These are phyloP conservation scores for Viola pubescens DNA, from an alignment of 441 rosid genomes.

Conservation along the genomic window DNA sequence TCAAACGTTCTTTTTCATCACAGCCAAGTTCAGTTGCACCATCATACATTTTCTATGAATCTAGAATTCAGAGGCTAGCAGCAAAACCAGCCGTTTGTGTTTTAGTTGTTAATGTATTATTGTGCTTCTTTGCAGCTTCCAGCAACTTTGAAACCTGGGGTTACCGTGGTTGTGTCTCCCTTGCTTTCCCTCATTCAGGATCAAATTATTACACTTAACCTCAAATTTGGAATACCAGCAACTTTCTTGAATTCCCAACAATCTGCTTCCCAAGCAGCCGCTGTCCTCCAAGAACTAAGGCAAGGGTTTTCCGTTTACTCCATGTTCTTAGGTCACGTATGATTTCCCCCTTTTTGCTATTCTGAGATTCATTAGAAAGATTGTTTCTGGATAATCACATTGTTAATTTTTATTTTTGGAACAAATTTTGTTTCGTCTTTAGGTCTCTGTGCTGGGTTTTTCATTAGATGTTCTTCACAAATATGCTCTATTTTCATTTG, in stretches of 20 bases:
- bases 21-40: background rate
- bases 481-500: no score
- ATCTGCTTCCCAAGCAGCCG: constrained; percentile 72
- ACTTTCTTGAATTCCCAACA: constrained; percentile 89
- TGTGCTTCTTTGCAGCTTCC: constrained; percentile 53
- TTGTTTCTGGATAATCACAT: background rate
- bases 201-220: constrained; percentile 75
- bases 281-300: constrained; percentile 82
- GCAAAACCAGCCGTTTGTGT: background rate
- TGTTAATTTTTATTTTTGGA: constrained; percentile 4
- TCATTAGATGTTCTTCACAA: constrained; percentile 6
- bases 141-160: constrained; percentile 77
- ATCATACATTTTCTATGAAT: background rate
- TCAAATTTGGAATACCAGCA: constrained; percentile 80
- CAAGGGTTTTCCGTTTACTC: constrained; percentile 20
- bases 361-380: no score
- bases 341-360: no score
- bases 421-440: constrained; percentile 4
- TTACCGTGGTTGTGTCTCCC: constrained; percentile 87
- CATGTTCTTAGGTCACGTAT: background rate
- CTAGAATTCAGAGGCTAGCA: background rate
- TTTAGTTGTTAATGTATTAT: constrained; percentile 5
- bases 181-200: constrained; percentile 89
- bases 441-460: constrained; percentile 10
- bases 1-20: background rate